A percentile compares a stretch with the other conserved stretches of the same genome.
Evolutionary conservation across 768 basidiomycete species (phyloP).

Genomic region (Kwoniella pini): DNA sequence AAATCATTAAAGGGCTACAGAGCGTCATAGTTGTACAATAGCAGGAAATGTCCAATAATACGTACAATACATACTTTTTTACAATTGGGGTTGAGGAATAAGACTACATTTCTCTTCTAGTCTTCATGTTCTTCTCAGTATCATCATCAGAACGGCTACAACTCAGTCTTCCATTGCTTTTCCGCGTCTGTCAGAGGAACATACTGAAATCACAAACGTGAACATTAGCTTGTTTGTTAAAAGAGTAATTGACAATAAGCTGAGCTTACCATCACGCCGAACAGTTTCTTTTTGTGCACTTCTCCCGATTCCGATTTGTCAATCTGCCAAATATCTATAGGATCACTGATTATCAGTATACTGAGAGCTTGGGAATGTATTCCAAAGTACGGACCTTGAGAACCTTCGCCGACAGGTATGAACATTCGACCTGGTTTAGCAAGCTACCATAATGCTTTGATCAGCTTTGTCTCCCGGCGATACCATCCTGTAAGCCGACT

Average conservation of each 20-base stretch:
- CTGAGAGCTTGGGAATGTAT: neutral
- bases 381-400: conserved; percentile 54
- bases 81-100: too few relatives aligned
- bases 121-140: too few relatives aligned
- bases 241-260: neutral
- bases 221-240: conserved; percentile 2
- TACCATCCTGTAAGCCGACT: too few relatives aligned
- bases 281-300: conserved; percentile 66
- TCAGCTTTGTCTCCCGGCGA: too few relatives aligned
- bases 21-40: too few relatives aligned
- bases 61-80: too few relatives aligned
- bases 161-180: conserved; percentile 35
- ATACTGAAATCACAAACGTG: conserved; percentile 37
- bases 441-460: conserved; percentile 29
- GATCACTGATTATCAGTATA: neutral
- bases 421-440: conserved; percentile 65
- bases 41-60: too few relatives aligned
- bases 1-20: too few relatives aligned
- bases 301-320: conserved; percentile 74
- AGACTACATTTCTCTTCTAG: too few relatives aligned
- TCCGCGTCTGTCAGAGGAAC: conserved; percentile 54
- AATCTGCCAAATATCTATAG: conserved; percentile 64
- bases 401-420: conserved; percentile 75
- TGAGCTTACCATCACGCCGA: conserved; percentile 74
- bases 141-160: too few relatives aligned